A percentile compares a stretch with the other conserved stretches of the same genome.
These are phyloP conservation scores for Aspergillus ibericus DNA, from an alignment of 2,329 filamentous ascomycete species.

Conservation along the genomic window DNA sequence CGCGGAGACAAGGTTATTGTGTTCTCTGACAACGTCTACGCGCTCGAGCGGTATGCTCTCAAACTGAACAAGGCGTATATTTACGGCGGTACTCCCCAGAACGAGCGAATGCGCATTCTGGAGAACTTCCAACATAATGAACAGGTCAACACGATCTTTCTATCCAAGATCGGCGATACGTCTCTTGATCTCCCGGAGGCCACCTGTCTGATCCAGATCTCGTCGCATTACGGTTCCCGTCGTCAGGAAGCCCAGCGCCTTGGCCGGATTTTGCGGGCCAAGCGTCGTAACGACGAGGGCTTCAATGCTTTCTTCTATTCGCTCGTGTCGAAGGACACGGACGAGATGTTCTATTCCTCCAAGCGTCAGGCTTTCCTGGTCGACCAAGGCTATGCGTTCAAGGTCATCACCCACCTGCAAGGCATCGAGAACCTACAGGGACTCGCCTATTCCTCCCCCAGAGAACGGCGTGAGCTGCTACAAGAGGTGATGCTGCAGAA, in stretches of 20 bases:
- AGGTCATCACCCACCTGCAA: constrained; percentile 93
- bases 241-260: constrained; percentile 94
- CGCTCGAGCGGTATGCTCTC: constrained; percentile 78
- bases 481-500: constrained; percentile 88
- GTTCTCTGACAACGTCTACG: constrained; percentile 96
- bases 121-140: constrained; percentile 96
- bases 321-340: constrained; percentile 92
- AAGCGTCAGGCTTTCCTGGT: constrained; percentile 96
- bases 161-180: constrained; percentile 97
- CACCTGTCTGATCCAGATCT: constrained; percentile 95
- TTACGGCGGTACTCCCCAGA: constrained; percentile 82
- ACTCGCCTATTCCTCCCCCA: constrained; percentile 74
- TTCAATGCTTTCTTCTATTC: constrained; percentile 99
- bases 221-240: constrained; percentile 93
- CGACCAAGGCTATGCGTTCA: constrained; percentile 98
- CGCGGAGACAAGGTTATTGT: constrained; percentile 97
- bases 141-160: constrained; percentile 84
- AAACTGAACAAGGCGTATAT: constrained; percentile 87
- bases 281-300: constrained; percentile 93
- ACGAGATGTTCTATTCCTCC: constrained; percentile 96
- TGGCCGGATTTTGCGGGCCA: constrained; percentile 89
- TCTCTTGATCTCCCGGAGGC: constrained; percentile 97
- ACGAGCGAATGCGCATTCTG: constrained; percentile 80
- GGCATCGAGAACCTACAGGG: constrained; percentile 83
- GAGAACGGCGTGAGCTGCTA: constrained; percentile 80